Base-by-base conservation (phyloP, 352 stramenopile genomes). In the Pythium aristosporum region DNA sequence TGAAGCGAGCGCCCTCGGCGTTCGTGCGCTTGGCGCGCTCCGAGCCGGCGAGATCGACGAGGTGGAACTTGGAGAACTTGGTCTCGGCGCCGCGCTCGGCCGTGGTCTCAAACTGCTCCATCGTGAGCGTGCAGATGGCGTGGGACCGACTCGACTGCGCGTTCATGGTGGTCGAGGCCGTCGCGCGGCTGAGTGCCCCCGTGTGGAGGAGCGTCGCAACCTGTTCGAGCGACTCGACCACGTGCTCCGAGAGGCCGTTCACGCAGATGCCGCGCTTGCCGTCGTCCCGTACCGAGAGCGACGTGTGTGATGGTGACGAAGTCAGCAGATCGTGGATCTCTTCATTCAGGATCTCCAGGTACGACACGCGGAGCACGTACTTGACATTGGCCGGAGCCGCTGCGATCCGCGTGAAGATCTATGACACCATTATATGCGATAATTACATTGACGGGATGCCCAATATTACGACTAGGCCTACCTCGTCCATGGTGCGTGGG, bases 331-430 rank as follows among this genome's bases (percentile, higher is more conserved):
- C 97, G 13, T 84, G 77, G 54, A 99, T 89, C 66, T 98, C 91
- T 84, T 99, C 97, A 55, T 99, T 99, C 63, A 99, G 96, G 44
- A 99, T 96, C 89, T 92, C 82, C n/a, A 94, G 66, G 46, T 89
- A 91, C 46, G 85, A 91, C 46, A 94, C 41, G 57, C 80, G 88
- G 49, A 90, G 37, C 18, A 81, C 62, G 49, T 74, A 76, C 39
- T 76, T 79, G 23, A 74, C 76, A 28, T 55, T 60, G 2, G 34
- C 1, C 18, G 58, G 20, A 0, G 63, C 67, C 5, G 25, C 16
- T 7, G 68, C 54, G n/a, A 85, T 68, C 8, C 72, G 71, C 8
- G 65, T 25, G 41, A 92, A 92, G 47, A 92, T 66, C 80, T 90
- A 50, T 30, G 16, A 50, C 20, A 25, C 44, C 5, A 15, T 21